phyloP scores from a whole-genome alignment of 208 protist genomes.

The Crithidia mellificae region DNA sequence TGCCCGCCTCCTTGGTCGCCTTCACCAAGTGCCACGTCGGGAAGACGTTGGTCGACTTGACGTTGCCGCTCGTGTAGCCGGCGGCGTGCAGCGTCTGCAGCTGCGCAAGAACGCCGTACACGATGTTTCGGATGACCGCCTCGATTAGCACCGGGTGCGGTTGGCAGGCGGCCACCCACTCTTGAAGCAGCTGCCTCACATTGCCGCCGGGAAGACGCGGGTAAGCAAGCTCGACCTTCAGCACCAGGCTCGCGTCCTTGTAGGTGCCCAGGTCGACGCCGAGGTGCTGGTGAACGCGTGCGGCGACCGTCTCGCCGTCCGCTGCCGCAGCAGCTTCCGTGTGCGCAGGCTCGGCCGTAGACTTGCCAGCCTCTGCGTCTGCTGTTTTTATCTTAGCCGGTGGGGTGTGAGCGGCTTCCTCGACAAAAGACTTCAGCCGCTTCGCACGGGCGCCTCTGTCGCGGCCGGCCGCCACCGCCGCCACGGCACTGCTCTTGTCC shows the following conservation, averaged over 20 bases:
- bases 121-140: conserved; percentile 66
- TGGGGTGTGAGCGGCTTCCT: conserved; percentile 5
- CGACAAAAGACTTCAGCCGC: conserved; percentile 9
- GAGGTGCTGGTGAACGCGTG: conserved; percentile 9
- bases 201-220: conserved; percentile 60
- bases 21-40: conserved; percentile 44
- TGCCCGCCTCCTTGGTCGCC: conserved; percentile 21
- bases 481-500: conserved; percentile 8
- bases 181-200: conserved; percentile 43
- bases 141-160: conserved; percentile 56
- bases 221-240: conserved; percentile 48
- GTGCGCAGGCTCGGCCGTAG: neutral
- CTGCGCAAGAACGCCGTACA: conserved; percentile 55
- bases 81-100: conserved; percentile 50
- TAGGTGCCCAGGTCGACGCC: conserved; percentile 26
- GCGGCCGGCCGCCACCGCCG: neutral
- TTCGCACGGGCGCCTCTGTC: conserved; percentile 2
- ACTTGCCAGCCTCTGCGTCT: neutral
- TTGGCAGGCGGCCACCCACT: conserved; percentile 34
- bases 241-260: conserved; percentile 27
- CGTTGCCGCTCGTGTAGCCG: conserved; percentile 59
- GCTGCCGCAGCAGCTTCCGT: neutral
- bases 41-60: conserved; percentile 81
- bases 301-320: neutral
- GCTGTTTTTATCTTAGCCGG: neutral